Conservation (phyloP, 2,329 filamentous ascomycete species). For the Xylaria sp. region DNA sequence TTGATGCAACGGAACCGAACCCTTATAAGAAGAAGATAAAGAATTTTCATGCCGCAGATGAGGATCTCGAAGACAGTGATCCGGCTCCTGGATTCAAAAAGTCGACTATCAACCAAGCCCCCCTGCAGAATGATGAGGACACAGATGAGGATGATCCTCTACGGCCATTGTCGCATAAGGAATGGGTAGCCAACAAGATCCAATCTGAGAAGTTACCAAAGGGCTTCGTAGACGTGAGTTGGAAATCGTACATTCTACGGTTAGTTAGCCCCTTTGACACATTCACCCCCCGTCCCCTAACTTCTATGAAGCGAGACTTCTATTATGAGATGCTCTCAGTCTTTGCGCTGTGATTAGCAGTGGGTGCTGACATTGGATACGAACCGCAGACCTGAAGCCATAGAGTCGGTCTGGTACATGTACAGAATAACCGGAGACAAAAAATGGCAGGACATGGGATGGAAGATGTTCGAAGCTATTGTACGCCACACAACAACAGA, state of each 20-base stretch:
- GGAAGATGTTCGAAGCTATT: constrained; percentile 84
- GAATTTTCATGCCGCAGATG: background rate
- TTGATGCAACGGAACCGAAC: constrained; percentile 6
- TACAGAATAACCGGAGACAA: constrained; percentile 87
- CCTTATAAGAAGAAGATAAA: constrained; percentile 12
- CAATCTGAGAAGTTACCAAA: constrained; percentile 57
- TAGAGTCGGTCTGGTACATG: constrained; percentile 89
- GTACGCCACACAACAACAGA: constrained; percentile 72
- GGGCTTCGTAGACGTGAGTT: constrained; percentile 60
- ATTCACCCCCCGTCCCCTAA: background rate
- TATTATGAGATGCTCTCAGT: constrained; percentile 41
- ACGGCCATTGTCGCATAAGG: constrained; percentile 62
- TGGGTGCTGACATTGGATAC: constrained; percentile 38
- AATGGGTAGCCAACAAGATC: constrained; percentile 62
- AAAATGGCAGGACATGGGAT: constrained; percentile 81
- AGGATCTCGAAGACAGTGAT: constrained; percentile 33
- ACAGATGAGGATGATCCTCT: constrained; percentile 46
- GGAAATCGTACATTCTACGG: constrained; percentile 69
- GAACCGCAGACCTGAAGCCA: constrained; percentile 75
- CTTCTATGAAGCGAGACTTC: constrained; percentile 4
- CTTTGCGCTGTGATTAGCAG: background rate
- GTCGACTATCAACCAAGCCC: constrained; percentile 38
- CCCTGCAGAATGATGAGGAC: constrained; percentile 42
- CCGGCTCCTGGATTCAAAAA: constrained; percentile 31
- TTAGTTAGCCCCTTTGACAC: constrained; percentile 49